Evolutionary conservation across 78 protist species (phyloP), one percentile per base, ranked within the genome.

Genomic region (Dictyostelium firmibasis): DNA sequence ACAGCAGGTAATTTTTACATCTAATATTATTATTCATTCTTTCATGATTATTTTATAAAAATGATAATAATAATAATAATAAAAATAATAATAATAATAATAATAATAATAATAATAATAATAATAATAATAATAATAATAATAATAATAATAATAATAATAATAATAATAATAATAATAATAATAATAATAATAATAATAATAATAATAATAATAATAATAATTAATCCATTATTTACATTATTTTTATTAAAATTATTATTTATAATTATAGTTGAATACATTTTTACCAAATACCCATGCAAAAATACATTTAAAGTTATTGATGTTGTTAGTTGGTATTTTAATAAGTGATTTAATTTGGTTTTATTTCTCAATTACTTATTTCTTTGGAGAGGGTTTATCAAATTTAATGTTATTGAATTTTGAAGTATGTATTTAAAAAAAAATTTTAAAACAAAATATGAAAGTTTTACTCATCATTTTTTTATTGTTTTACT

Each of bases 271-370:
- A 1, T 60, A 94, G 97, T 81, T 94, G 53, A 79, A 86, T 86
- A 86, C 92, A 60, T 86, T 89, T 36, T 72, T 85, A 92, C 96
- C 96, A 77, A 92, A 92, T 79, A 85, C 92, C 10, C 96, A 92
- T 57, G 91, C 87, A 77, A 92, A 85, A 60, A 85, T 92, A 31
- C 92, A 92, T 83, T 84, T 85, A 27, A 92, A 85, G 29, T 33
- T 92, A 47, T 33, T 92, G 35, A 62, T 84, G 60, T 74, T 92
- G 13, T 72, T 92, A 23, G 85, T 92, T 25, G 60, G 75, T 18
- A 92, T 92, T 11, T 69, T 92, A 33, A n/a, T 50, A 3, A 33
- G 89, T 18, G 89, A 92, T 67, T 47, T 92, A 47, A 10, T 67
- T 44, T 92, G 96, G 60, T 92, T 92, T 70, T 81, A 83, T 70